Conservation (phyloP, 768 basidiomycete species). For the Mycena maculata region DNA sequence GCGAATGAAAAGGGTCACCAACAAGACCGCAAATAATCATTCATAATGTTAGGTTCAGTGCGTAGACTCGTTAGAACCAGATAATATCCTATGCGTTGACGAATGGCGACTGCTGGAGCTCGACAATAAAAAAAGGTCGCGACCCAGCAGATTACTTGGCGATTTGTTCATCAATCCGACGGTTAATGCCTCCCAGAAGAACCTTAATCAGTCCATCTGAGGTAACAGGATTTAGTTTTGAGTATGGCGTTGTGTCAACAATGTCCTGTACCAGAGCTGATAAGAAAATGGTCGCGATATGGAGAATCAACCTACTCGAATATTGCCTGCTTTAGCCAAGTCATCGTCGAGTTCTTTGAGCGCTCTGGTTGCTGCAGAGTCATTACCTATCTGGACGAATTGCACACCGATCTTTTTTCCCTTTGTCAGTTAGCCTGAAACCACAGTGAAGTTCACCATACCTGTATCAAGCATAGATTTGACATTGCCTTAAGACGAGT, state of each 20-base stretch:
- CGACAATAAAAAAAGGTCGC: not conserved
- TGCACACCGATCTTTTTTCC: constrained; percentile 69
- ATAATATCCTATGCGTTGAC: too few species aligned
- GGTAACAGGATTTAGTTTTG: constrained; percentile 22
- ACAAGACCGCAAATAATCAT: too few species aligned
- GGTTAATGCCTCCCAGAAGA: constrained; percentile 27
- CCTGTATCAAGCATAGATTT: constrained; percentile 23
- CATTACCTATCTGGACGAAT: constrained; percentile 77
- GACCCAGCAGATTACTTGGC: not conserved
- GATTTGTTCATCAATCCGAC: constrained; percentile 13
- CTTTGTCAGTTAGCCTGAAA: not conserved
- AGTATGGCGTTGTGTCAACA: constrained; percentile 29
- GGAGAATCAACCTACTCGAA: constrained; percentile 52
- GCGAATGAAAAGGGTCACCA: too few species aligned
- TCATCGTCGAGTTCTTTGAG: constrained; percentile 69
- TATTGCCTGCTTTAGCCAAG: constrained; percentile 51
- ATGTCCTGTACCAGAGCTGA: constrained; percentile 11
- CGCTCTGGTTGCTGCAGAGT: constrained; percentile 51
- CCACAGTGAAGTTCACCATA: not conserved
- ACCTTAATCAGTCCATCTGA: constrained; percentile 25
- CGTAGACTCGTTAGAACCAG: too few species aligned
- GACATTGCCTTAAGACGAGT: constrained; percentile 59
- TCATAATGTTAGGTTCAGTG: too few species aligned
- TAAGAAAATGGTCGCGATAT: not conserved
- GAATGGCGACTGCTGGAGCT: not conserved